These are phyloP conservation scores for Suillus subaureus DNA, from an alignment of 768 basidiomycete genomes.

Conservation along the genomic window DNA sequence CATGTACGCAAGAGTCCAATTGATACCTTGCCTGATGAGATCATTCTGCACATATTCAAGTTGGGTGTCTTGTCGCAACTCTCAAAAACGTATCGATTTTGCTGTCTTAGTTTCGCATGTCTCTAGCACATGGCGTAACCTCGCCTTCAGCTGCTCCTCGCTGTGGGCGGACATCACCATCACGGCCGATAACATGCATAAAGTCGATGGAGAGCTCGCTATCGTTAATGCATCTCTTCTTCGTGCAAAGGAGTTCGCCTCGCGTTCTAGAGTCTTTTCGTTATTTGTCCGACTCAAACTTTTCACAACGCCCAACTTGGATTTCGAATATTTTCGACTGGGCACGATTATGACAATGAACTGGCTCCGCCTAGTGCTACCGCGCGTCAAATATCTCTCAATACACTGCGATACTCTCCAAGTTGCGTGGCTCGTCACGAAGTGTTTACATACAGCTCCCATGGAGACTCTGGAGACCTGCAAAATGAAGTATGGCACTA, in stretches of 20 bases:
- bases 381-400: conserved; percentile 11
- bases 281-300: conserved; percentile 10
- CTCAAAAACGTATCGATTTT: conserved; percentile 1
- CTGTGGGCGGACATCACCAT: conserved; percentile 39
- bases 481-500: neutral
- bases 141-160: conserved; percentile 36
- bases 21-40: conserved; percentile 7
- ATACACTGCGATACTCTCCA: conserved; percentile 3
- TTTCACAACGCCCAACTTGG: neutral
- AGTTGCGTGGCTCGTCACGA: neutral
- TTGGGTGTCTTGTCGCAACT: neutral
- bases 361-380: conserved; percentile 2
- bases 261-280: conserved; percentile 8
- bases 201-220: neutral
- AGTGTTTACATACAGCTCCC: neutral
- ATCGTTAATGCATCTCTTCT: neutral
- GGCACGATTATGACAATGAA: neutral
- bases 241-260: neutral
- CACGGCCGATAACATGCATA: conserved; percentile 2
- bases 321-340: neutral
- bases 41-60: conserved; percentile 13
- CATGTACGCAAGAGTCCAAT: neutral
- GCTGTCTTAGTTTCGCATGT: conserved; percentile 44
- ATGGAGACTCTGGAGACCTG: conserved; percentile 13
- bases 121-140: conserved; percentile 42